Base-by-base conservation (phyloP, 257 asterid genomes). In the Przewalskia tangutica region DNA sequence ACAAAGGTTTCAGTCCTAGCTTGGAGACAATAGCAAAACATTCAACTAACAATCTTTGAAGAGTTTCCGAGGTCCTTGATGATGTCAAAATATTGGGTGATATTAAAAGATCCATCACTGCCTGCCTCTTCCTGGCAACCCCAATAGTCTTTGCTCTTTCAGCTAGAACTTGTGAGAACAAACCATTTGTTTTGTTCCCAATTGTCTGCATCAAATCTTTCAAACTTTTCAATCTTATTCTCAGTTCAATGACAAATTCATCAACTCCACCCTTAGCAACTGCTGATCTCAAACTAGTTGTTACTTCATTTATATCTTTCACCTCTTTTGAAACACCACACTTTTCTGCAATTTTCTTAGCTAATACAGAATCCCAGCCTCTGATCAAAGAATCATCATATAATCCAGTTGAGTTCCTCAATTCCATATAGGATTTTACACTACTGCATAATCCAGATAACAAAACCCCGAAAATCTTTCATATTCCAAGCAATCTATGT, bases 91-190 rank as follows among this genome's bases (percentile, higher is more conserved):
- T n/a, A n/a, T n/a, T n/a, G n/a, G n/a, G n/a, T n/a, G n/a, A n/a
- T n/a, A n/a, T n/a, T n/a, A n/a, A n/a, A n/a, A n/a, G n/a, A n/a
- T n/a, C n/a, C n/a, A n/a, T n/a, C n/a, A n/a, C n/a, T n/a, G n/a
- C n/a, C n/a, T n/a, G n/a, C n/a, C n/a, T n/a, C n/a, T n/a, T n/a
- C n/a, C n/a, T n/a, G n/a, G n/a, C n/a, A n/a, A n/a, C n/a, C n/a
- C n/a, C n/a, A n/a, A n/a, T n/a, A n/a, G n/a, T n/a, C n/a, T n/a
- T n/a, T n/a, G n/a, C 85, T 85, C 98, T 91, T 65, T 89, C 81
- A 36, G 77, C 89, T 40, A 94, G 82, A 73, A 89, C 85, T 54
- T 84, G 76, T 50, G 93, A 88, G 86, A 92, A 93, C 42, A 94
- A 78, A 63, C 13, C 11, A 77, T 86, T 81, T 17, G 86, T 81